Conservation (phyloP, 1,139 yeast genomes). For the Saccharomyces uvarum region DNA sequence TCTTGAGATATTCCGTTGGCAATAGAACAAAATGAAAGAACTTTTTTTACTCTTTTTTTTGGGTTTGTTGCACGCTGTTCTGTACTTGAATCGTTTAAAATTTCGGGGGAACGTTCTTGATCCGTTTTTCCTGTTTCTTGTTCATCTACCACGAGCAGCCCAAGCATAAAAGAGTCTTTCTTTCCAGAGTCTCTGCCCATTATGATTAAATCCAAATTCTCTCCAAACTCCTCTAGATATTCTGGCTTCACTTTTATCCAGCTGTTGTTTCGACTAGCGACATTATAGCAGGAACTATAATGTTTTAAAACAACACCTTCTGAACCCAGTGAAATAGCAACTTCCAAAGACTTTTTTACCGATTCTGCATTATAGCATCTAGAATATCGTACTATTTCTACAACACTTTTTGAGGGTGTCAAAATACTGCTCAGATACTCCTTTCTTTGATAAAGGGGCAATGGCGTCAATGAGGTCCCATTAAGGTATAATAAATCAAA, state of each 20-base stretch:
- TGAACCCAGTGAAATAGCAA: slow-evolving; percentile 54
- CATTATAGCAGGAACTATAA: slow-evolving; percentile 48
- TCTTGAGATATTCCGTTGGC: slow-evolving; percentile 74
- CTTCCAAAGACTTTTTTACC: slow-evolving; percentile 48
- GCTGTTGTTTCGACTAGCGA: slow-evolving; percentile 50
- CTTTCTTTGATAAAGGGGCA: slow-evolving; percentile 52
- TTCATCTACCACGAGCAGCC: slow-evolving; percentile 41
- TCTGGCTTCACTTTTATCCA: slow-evolving; percentile 94
- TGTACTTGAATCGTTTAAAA: slow-evolving; percentile 9
- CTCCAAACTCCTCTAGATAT: slow-evolving; percentile 78
- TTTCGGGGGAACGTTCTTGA: slow-evolving; percentile 10
- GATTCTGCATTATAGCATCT: slow-evolving; percentile 42
- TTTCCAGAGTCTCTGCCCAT: slow-evolving; percentile 72
- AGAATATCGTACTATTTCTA: slow-evolving; percentile 50
- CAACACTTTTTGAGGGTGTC: slow-evolving; percentile 39
- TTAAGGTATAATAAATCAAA: slow-evolving; percentile 71
- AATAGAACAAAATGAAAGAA: slow-evolving; percentile 64
- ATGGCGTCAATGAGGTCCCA: slow-evolving; percentile 49
- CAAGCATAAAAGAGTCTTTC: slow-evolving; percentile 73
- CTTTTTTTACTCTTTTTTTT: slow-evolving; percentile 26
- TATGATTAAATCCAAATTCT: slow-evolving; percentile 69
- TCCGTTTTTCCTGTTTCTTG: slow-evolving; percentile 11
- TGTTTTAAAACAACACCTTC: slow-evolving; percentile 83
- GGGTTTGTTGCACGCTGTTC: slow-evolving; percentile 4
- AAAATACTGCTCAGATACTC: slow-evolving; percentile 42